Evolutionary conservation across 805 yeast species (phyloP).

Genomic region (Dipodascopsis uninucleata): DNA sequence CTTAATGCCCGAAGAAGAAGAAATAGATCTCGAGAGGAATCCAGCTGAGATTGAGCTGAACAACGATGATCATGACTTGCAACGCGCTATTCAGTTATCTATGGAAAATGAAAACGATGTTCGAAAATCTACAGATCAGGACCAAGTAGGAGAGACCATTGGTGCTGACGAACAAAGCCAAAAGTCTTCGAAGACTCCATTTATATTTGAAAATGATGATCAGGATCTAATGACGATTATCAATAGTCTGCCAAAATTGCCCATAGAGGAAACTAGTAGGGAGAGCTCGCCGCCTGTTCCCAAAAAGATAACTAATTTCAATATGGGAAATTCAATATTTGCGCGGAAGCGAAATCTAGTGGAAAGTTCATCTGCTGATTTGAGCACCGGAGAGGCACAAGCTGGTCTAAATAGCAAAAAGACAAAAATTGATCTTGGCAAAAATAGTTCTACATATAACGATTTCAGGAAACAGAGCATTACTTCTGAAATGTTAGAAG

Average conservation of each 20-base stretch:
- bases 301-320: slow-evolving; percentile 13
- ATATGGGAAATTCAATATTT: slow-evolving; percentile 15
- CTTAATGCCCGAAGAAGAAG: slow-evolving; percentile 14
- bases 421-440: too few relatives aligned
- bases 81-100: slow-evolving; percentile 19
- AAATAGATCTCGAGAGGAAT: slow-evolving; percentile 1
- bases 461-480: too few relatives aligned
- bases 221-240: slow-evolving; percentile 11
- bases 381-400: slow-evolving; percentile 4
- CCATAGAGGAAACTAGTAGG: not conserved
- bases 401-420: not conserved
- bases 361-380: not conserved
- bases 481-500: too few relatives aligned
- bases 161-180: not conserved
- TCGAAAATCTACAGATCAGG: not conserved
- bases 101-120: slow-evolving; percentile 6
- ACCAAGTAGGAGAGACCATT: not conserved
- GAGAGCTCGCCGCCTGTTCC: not conserved
- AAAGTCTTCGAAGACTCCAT: slow-evolving; percentile 8
- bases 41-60: slow-evolving; percentile 2
- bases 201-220: slow-evolving; percentile 14
- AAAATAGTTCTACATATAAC: too few relatives aligned
- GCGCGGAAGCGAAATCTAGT: slow-evolving; percentile 10
- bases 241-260: slow-evolving; percentile 16
- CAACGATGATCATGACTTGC: slow-evolving; percentile 16